A percentile compares a stretch with the other conserved stretches of the same genome.
Evolutionary conservation across 352 stramenopile genomes (phyloP).

Genomic region (Phytophthora ramorum): DNA sequence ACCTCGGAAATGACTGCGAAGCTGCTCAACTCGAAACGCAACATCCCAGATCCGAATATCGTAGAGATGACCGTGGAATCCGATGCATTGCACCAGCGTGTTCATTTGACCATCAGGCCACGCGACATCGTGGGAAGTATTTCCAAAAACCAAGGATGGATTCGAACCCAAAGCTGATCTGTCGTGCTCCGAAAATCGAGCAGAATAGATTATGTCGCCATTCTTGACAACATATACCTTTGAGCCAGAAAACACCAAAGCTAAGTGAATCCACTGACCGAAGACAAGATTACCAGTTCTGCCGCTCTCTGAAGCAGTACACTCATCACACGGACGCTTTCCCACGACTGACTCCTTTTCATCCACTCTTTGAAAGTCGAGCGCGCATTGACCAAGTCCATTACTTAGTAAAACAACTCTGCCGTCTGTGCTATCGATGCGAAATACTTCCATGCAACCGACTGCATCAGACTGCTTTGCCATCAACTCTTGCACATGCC

Average conservation of each 20-base stretch:
- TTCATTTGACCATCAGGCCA: neutral
- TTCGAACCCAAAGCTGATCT: conserved; percentile 19
- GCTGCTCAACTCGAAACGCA: conserved; percentile 56
- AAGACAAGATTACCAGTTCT: conserved; percentile 12
- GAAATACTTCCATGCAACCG: conserved; percentile 33
- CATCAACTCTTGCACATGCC: conserved; percentile 5
- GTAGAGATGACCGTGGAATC: conserved; percentile 49
- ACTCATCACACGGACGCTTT: conserved; percentile 5
- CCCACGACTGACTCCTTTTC: conserved; percentile 8
- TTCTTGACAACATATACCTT: conserved; percentile 49
- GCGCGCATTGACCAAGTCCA: conserved; percentile 13
- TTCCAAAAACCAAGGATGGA: conserved; percentile 22
- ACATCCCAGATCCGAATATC: conserved; percentile 74
- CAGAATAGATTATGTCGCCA: conserved; percentile 35
- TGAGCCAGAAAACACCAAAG: conserved; percentile 53
- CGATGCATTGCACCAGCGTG: neutral
- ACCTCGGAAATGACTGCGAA: conserved; percentile 58
- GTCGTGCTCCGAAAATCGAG: conserved; percentile 7
- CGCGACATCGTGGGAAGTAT: conserved; percentile 3
- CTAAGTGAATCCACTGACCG: conserved; percentile 60
- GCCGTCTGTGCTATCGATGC: conserved; percentile 16
- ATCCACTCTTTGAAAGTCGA: conserved; percentile 19
- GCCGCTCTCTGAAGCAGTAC: neutral
- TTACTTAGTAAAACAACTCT: conserved; percentile 29
- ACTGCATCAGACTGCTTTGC: neutral